Conservation (phyloP, 495 filamentous ascomycete genomes). For the Mycothermus thermophilus region DNA sequence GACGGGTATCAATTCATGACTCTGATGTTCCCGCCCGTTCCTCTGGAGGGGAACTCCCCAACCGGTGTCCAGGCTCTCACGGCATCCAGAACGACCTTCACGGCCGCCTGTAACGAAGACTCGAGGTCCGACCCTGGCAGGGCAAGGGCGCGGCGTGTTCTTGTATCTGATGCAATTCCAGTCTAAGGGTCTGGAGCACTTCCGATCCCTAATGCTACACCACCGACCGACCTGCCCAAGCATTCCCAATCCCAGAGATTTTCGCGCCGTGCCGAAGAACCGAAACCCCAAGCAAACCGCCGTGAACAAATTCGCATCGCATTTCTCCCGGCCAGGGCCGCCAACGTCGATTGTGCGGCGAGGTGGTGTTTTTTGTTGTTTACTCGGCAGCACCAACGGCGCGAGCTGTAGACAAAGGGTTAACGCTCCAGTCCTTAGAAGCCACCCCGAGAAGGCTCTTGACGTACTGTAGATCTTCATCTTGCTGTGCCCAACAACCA, state of each 20-base stretch:
- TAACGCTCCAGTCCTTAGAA: no score
- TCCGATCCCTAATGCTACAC: constrained; percentile 27
- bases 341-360: constrained; percentile 17
- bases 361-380: constrained; percentile 15
- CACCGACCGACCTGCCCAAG: constrained; percentile 19
- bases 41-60: background rate
- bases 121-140: constrained; percentile 9
- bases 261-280: constrained; percentile 22
- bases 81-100: no score
- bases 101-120: no score
- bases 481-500: constrained; percentile 91
- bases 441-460: no score
- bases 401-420: constrained; percentile 45
- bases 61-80: background rate
- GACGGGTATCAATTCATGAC: constrained; percentile 4
- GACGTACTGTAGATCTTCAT: constrained; percentile 96
- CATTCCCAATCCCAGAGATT: constrained; percentile 20
- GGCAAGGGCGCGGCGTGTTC: constrained; percentile 8
- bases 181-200: constrained; percentile 28
- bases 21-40: constrained; percentile 1
- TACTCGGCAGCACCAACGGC: constrained; percentile 47
- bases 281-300: constrained; percentile 20
- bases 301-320: constrained; percentile 16
- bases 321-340: constrained; percentile 17
- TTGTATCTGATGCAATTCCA: constrained; percentile 23